phyloP scores from a whole-genome alignment of 1,284 basidiomycete genomes.

The Porodaedalea pini region DNA sequence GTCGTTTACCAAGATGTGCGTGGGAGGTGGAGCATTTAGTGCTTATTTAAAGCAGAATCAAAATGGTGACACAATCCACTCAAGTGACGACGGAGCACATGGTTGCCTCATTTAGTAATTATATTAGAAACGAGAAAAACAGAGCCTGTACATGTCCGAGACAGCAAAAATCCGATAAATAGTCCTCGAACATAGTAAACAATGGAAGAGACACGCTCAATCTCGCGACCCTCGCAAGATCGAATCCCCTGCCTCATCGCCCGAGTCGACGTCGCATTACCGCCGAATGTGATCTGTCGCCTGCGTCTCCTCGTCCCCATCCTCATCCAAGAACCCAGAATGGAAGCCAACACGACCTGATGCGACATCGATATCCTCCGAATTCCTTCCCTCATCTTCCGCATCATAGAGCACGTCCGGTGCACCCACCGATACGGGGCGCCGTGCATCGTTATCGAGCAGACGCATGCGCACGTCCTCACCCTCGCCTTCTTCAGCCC shows the following conservation, averaged over 20 bases:
- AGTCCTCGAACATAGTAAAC: not conserved
- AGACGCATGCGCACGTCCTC: slow-evolving; percentile 76
- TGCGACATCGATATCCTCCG: not conserved
- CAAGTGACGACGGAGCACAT: not conserved
- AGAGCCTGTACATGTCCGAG: not conserved
- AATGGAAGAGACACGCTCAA: not conserved
- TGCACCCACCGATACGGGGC: slow-evolving; percentile 66
- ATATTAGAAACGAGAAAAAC: not conserved
- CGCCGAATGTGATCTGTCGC: not conserved
- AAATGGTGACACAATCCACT: not conserved
- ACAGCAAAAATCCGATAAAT: not conserved
- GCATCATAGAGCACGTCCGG: slow-evolving; percentile 69
- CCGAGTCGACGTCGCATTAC: not conserved
- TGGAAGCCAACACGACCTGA: slow-evolving; percentile 13
- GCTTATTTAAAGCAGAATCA: not conserved
- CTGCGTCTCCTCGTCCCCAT: not conserved
- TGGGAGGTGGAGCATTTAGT: not conserved
- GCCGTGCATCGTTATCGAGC: slow-evolving; percentile 38
- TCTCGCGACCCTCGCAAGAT: slow-evolving; percentile 34
- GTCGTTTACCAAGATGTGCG: not conserved
- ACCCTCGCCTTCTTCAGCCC: slow-evolving; percentile 28
- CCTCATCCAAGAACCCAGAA: slow-evolving; percentile 19
- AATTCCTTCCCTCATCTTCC: slow-evolving; percentile 46
- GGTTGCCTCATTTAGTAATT: not conserved
- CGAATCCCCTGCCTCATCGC: not conserved